Base-by-base conservation (phyloP, 2,329 filamentous ascomycete genomes). In the Botryotinia calthae region DNA sequence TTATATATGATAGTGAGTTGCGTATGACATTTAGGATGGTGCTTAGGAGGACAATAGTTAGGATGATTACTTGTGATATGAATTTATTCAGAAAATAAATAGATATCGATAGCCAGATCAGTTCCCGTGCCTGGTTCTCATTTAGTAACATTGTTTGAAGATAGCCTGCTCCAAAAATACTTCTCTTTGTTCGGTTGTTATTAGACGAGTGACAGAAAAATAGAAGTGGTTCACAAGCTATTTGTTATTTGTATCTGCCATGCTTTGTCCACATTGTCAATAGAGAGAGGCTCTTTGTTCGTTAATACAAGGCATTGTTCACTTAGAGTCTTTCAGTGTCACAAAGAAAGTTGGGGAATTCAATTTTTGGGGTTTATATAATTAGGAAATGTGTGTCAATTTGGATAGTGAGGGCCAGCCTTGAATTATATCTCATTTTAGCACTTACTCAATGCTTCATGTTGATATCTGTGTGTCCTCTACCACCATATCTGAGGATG, bases 21-120 rank as follows among this genome's bases (percentile, higher is more conserved):
- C 2, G 6, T n/a, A 56, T 9, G 7, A 4, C 8, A 56, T 14
- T 18, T 16, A n/a, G 9, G 46, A 25, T 10, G 22, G 4, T 25
- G 25, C 10, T n/a, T n/a, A 10, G n/a, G 3, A 56, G 1, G 14
- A 56, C 9, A 56, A 8, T 18, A 28, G 2, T 18, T 5, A 18
- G n/a, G 51, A 28, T 1, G 2, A 2, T 4, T 4, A 3, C 1
- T 8, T 16, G n/a, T 54, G 2, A 28, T 18, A 16, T 28, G 5
- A 18, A 14, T 4, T 44, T 42, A 14, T n/a, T 51, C n/a, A 54
- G 8, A 54, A 54, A 14, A 28, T 18, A 2, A 54, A 54, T 54
- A 18, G 20, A 44, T 5, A 18, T 28, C 6, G n/a, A 14, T 9
- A 54, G 14, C 14, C n/a, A 54, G 18, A 28, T 9, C 6, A 12